These are phyloP conservation scores for Canavalia gladiata DNA, from an alignment of 306 rosid genomes.

Conservation along the genomic window DNA sequence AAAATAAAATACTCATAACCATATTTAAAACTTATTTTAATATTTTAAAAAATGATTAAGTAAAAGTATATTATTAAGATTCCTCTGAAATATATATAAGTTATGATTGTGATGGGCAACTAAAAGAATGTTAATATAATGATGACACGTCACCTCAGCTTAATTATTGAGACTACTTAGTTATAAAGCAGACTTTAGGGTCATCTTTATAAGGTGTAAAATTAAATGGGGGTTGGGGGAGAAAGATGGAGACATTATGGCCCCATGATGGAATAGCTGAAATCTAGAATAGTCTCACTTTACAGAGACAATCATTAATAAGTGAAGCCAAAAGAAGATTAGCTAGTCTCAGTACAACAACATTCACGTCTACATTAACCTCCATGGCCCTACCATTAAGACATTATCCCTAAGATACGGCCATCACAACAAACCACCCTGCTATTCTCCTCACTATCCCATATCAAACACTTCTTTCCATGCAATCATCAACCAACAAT, in stretches of 20 bases:
- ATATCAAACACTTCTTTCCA: constrained; percentile 41
- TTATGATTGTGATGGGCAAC: not conserved
- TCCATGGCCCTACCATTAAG: constrained; percentile 49
- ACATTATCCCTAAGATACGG: constrained; percentile 47
- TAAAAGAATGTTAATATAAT: not conserved
- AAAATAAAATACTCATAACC: too few relatives aligned
- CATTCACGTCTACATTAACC: constrained; percentile 53
- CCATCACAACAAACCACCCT: not conserved
- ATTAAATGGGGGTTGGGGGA: constrained; percentile 30
- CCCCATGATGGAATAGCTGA: constrained; percentile 43
- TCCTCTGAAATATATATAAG: too few relatives aligned
- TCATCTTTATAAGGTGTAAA: not conserved
- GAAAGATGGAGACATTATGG: constrained; percentile 37
- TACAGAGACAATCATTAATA: constrained; percentile 44
- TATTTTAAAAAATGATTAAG: too few relatives aligned
- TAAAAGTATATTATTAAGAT: too few relatives aligned
- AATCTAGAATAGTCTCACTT: constrained; percentile 52
- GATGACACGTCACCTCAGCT: constrained; percentile 16
- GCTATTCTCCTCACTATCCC: constrained; percentile 15
- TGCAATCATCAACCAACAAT: constrained; percentile 41
- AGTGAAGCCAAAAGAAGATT: constrained; percentile 56
- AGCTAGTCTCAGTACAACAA: constrained; percentile 45
- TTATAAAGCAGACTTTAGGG: constrained; percentile 27
- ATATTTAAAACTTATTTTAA: too few relatives aligned
- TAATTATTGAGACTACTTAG: constrained; percentile 25